Base-by-base conservation (phyloP, 768 basidiomycete species). In the Amanita rubescens region DNA sequence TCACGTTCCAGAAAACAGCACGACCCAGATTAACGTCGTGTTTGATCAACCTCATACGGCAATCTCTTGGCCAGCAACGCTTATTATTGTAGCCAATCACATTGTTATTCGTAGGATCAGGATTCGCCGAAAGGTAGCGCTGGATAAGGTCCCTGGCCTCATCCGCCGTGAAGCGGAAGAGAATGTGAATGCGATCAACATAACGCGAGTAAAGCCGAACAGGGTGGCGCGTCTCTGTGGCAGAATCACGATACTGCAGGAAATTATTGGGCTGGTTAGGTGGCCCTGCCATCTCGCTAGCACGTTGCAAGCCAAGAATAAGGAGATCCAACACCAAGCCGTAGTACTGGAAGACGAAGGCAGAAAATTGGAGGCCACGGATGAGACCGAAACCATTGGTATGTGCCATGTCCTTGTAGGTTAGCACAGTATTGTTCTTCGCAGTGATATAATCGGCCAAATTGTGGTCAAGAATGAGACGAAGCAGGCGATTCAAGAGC, bases 21-120 rank as follows among this genome's bases (percentile, higher is more conserved):
- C 96, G 82, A 19, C 95, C 96, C 42, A 99, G 76, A 69, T 99
- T 98, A 70, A 98, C 96, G 65, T 99, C 96, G 69, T 99, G 96
- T 71, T 99, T 99, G 77, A 96, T 95, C 54, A 99, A 78, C 32
- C 96, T 78, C 96, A 99, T 99, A 55, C 96, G 87, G 68, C 96
- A 99, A 70, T 99, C 96, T 59, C 94, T 81, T 34, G 96, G 96
- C 96, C 96, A 99, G 72, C 96, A 98, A 47, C 93, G 86, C 70
- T 95, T 96, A 76, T 97, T 98, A 74, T 97, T 97, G 71, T 97
- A 99, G 0, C 95, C 96, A 58, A 97, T 95, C 58, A 98, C 90
- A 63, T 98, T 98, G 72, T 97, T 96, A 71, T 97, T 97, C 10
- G 90, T 98, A 3, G 96, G 95, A 70, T 99, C 96, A 3, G 96